A percentile compares a stretch with the other conserved stretches of the same genome.
Evolutionary conservation across 495 filamentous ascomycete species (phyloP).

Genomic region (Margaritispora aquatica): DNA sequence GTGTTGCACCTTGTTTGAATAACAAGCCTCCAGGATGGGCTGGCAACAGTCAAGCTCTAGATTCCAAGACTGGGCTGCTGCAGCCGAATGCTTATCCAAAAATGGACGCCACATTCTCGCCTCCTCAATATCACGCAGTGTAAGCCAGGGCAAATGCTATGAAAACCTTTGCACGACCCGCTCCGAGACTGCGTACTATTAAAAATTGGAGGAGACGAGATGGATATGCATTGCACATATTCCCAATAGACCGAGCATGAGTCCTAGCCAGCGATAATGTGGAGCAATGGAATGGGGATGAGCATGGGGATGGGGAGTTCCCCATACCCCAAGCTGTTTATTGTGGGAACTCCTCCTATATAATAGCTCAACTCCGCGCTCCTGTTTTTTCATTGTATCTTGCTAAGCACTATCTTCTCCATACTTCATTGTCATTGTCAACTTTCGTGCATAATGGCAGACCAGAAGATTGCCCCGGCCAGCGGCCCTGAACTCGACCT

Average conservation of each 20-base stretch:
- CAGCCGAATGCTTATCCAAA: not conserved
- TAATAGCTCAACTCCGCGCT: not conserved
- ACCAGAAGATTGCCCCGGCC: not conserved
- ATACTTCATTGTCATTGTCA: not conserved
- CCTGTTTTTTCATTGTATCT: not conserved
- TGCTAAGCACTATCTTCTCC: not conserved
- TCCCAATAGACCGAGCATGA: not conserved
- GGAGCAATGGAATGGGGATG: not conserved
- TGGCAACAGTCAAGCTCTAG: not conserved
- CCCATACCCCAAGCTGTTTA: not conserved
- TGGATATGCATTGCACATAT: not conserved
- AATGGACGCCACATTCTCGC: not conserved
- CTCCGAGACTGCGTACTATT: no score
- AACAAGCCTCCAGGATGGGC: not conserved
- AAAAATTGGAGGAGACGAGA: no score
- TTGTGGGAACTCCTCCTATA: not conserved
- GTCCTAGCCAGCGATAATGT: not conserved
- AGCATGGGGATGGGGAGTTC: not conserved
- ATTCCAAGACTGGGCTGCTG: not conserved
- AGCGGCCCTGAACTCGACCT: not conserved
- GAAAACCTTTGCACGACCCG: no score
- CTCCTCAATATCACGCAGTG: no score
- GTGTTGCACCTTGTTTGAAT: not conserved
- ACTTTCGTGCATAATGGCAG: not conserved
- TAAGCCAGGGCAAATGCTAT: no score